Evolutionary conservation across 2,329 filamentous ascomycete genomes (phyloP).

Genomic region (Fusarium dimerum): DNA sequence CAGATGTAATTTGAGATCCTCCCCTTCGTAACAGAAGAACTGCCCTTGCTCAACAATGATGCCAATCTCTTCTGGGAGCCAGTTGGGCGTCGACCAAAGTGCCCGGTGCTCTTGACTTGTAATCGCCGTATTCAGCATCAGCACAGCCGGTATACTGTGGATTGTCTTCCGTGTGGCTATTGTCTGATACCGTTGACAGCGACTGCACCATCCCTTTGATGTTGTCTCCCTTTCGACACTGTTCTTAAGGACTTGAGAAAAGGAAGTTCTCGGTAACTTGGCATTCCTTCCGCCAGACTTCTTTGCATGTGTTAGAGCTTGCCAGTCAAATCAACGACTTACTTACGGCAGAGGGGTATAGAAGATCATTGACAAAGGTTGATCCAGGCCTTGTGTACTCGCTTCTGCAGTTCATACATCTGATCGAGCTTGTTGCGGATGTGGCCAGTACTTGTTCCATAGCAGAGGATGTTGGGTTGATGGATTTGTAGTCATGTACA

Average conservation of each 20-base stretch:
- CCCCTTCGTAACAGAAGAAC: slow-evolving; percentile 92
- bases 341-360: slow-evolving; percentile 63
- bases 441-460: slow-evolving; percentile 77
- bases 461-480: slow-evolving; percentile 59
- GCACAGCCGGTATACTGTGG: slow-evolving; percentile 76
- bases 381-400: slow-evolving; percentile 80
- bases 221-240: slow-evolving; percentile 89
- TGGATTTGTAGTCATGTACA: slow-evolving; percentile 71
- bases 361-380: slow-evolving; percentile 81
- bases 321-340: neutral
- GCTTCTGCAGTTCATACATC: slow-evolving; percentile 83
- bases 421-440: slow-evolving; percentile 70
- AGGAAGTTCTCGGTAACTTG: slow-evolving; percentile 62
- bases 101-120: slow-evolving; percentile 71
- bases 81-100: slow-evolving; percentile 86
- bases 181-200: slow-evolving; percentile 87
- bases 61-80: slow-evolving; percentile 92
- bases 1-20: slow-evolving; percentile 79
- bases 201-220: slow-evolving; percentile 89
- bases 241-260: slow-evolving; percentile 89
- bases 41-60: slow-evolving; percentile 89
- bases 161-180: slow-evolving; percentile 84
- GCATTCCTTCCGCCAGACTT: slow-evolving; percentile 50
- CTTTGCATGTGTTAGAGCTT: slow-evolving; percentile 29
- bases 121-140: slow-evolving; percentile 84